Conservation (phyloP, 495 filamentous ascomycete species). For the Penicillium longicatenatum region DNA sequence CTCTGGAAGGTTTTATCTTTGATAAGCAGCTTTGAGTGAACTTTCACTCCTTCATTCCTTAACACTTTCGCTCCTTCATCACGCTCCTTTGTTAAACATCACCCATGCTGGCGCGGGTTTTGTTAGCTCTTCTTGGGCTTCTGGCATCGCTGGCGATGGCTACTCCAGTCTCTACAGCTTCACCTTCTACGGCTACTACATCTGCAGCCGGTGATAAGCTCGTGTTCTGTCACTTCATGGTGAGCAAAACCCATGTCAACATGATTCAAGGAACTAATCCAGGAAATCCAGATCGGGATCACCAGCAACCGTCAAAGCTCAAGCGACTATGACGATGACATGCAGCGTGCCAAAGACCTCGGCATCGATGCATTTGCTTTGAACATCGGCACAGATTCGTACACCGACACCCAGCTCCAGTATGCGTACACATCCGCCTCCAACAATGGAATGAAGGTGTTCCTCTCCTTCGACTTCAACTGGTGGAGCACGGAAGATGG, state of each 20-base stretch:
- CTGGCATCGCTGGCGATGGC: neutral
- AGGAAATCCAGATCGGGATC: conserved; percentile 52
- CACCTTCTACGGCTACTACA: conserved; percentile 2
- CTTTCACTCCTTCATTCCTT: neutral
- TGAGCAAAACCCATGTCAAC: conserved; percentile 24
- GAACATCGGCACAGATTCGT: conserved; percentile 57
- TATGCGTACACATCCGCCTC: conserved; percentile 60
- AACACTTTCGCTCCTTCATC: neutral
- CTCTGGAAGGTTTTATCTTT: neutral
- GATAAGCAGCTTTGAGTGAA: neutral
- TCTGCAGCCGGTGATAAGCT: conserved; percentile 31
- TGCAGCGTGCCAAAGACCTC: conserved; percentile 52
- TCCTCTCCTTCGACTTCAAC: conserved; percentile 64
- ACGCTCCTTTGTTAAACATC: neutral
- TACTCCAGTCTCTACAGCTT: neutral
- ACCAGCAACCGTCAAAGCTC: conserved; percentile 49
- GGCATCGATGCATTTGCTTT: conserved; percentile 64
- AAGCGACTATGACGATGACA: conserved; percentile 58
- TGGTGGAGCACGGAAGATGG: conserved; percentile 49
- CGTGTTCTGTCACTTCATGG: conserved; percentile 65
- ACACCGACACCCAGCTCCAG: conserved; percentile 54
- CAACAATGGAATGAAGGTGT: conserved; percentile 59
- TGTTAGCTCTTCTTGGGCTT: neutral
- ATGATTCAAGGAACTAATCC: neutral
- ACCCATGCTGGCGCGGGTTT: neutral